Evolutionary conservation across 345 rosid genomes (phyloP).

Genomic region (Gossypium thurberi): DNA sequence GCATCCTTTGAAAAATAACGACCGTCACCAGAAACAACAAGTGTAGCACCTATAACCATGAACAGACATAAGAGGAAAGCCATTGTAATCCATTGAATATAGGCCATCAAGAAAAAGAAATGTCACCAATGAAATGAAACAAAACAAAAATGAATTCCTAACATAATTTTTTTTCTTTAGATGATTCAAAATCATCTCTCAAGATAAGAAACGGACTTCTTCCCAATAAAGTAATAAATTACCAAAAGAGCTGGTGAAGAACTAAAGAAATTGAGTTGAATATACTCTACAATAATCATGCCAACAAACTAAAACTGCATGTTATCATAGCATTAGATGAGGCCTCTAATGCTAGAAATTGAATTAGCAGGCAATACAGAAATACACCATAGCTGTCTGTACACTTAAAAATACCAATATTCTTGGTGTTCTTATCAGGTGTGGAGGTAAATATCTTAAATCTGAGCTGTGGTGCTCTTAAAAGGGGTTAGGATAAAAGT

Average conservation of each 20-base stretch:
- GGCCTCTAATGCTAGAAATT: not conserved
- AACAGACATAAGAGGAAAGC: slow-evolving; percentile 1
- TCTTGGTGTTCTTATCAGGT: not conserved
- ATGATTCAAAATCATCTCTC: not conserved
- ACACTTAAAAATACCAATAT: not conserved
- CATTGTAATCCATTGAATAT: not conserved
- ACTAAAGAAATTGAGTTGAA: not conserved
- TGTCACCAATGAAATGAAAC: not conserved
- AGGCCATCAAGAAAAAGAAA: not conserved
- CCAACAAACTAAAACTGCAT: not conserved
- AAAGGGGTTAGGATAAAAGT: not conserved
- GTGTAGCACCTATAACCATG: slow-evolving; percentile 68
- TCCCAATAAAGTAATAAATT: not conserved
- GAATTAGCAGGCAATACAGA: not conserved
- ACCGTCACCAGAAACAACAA: slow-evolving; percentile 99
- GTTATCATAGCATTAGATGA: not conserved
- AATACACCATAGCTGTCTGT: not conserved
- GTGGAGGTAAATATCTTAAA: not conserved
- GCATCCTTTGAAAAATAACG: slow-evolving; percentile 93
- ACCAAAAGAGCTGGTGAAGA: not conserved
- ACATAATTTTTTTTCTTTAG: not conserved
- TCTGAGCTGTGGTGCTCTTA: not conserved
- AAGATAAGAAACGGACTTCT: not conserved
- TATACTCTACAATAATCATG: not conserved
- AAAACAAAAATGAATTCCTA: not conserved